Percentiles rank a stretch among this genome's conserved stretches.
These are phyloP conservation scores for Ceriops tagal DNA, from an alignment of 345 rosid genomes.

Conservation along the genomic window DNA sequence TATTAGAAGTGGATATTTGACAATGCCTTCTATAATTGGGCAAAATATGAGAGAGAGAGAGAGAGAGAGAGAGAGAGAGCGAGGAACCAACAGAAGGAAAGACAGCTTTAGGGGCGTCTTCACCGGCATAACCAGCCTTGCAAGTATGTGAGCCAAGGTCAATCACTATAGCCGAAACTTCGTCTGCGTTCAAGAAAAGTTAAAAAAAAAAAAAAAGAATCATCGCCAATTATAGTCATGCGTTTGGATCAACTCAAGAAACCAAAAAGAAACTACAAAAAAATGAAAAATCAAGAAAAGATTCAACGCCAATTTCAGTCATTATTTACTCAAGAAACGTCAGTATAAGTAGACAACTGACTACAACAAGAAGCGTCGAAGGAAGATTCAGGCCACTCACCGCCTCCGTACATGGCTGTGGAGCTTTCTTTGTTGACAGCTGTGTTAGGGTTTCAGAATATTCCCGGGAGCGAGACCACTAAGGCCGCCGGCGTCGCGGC, in stretches of 20 bases:
- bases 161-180: conserved; percentile 95
- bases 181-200: conserved; percentile 50
- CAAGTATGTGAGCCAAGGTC: conserved; percentile 98
- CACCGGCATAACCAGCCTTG: conserved; percentile 99
- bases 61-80: background rate
- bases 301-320: too few species aligned
- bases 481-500: too few species aligned
- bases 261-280: too few species aligned
- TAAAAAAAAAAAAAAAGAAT: background rate
- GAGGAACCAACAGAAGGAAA: conserved; percentile 76
- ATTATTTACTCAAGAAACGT: too few species aligned
- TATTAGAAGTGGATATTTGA: background rate
- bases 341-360: background rate
- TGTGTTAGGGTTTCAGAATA: too few species aligned
- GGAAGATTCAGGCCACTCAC: background rate
- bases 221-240: too few species aligned
- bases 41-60: background rate
- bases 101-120: conserved; percentile 99
- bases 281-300: too few species aligned
- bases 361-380: background rate
- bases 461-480: too few species aligned
- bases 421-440: background rate
- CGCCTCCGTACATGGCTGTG: conserved; percentile 1
- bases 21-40: background rate
- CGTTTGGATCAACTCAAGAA: too few species aligned